Evolutionary conservation across 1,139 yeast genomes (phyloP).

Genomic region (Yamadazyma mexicana): DNA sequence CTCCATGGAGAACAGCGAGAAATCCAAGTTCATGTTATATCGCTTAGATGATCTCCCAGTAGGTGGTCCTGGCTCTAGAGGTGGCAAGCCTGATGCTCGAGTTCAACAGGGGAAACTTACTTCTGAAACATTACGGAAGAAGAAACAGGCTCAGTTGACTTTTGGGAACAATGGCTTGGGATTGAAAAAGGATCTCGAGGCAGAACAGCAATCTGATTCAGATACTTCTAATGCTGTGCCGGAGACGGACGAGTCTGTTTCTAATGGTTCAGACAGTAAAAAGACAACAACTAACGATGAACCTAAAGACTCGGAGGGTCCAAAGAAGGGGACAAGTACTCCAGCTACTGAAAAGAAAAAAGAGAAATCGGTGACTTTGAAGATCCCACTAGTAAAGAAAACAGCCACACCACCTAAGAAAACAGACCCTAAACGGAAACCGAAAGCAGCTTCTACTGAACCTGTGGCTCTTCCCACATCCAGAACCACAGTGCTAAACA

Average conservation of each 20-base stretch:
- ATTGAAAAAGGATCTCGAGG: neutral
- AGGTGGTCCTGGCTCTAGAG: conserved; percentile 48
- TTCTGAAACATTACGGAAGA: conserved; percentile 20
- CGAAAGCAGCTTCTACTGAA: conserved; percentile 5
- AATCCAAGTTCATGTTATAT: conserved; percentile 36
- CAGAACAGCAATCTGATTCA: neutral
- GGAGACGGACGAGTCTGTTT: neutral
- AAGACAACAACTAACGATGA: too few species aligned
- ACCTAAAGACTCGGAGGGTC: too few species aligned
- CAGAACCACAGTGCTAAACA: conserved; percentile 35
- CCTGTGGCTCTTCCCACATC: conserved; percentile 8
- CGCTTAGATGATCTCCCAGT: conserved; percentile 39
- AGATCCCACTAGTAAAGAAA: neutral
- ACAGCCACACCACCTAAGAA: neutral
- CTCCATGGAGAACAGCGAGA: conserved; percentile 30
- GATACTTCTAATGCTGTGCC: neutral
- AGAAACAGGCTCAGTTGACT: conserved; percentile 21
- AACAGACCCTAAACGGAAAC: neutral
- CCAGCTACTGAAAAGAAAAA: too few species aligned
- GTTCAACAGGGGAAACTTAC: conserved; percentile 32
- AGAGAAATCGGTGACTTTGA: too few species aligned
- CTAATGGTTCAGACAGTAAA: too few species aligned
- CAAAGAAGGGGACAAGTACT: too few species aligned
- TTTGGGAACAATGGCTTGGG: conserved; percentile 11
- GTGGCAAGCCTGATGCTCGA: conserved; percentile 30